Evolutionary conservation across 345 rosid species (phyloP), one percentile per base, ranked within the genome.

Genomic region (Salix arbutifolia): DNA sequence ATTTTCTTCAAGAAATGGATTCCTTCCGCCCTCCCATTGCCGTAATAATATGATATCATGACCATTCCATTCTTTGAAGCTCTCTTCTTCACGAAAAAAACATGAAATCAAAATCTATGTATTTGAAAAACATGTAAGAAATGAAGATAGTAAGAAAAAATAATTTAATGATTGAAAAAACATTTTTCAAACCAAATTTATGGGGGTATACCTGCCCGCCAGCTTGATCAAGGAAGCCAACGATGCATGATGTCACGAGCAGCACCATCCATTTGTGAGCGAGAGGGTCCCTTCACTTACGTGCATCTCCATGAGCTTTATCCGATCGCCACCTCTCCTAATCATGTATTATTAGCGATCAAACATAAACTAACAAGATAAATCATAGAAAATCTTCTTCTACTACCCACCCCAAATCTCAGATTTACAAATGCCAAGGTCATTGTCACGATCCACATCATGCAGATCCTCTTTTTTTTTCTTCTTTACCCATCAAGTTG

Each of bases 201-300:
- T 35, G 37, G 16, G 18, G 17, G 18, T 16, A 4, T 46, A 46
- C 52, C 52, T 46, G 14, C 52, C 17, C 4, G 17, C 52, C 16
- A 72, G 25, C 56, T 67, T 13, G 70, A 67, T 30, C 73, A 53
- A 70, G 18, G 46, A 35, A 62, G 74, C 74, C 40, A 76, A 72
- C 77, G 77, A 86, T 66, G 83, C 76, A 74, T 69, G 80, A 74
- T 69, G 80, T 77, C 77, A 8, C 75, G 28, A 30, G 35, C 73
- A 67, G 72, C 74, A 77, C 71, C 85, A 70, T 78, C 75, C 80
- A 77, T 71, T 35, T 42, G 35, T 33, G 16, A 60, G 28, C 2
- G 28, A 71, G 74, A 40, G 79, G 86, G 85, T 65, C 78, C 86
- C 80, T 72, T 72, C 81, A 53, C 10, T 61, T 74, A 58, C 76